Conservation (phyloP, 768 basidiomycete genomes). For the Tylopilus rubrobrunneus region DNA sequence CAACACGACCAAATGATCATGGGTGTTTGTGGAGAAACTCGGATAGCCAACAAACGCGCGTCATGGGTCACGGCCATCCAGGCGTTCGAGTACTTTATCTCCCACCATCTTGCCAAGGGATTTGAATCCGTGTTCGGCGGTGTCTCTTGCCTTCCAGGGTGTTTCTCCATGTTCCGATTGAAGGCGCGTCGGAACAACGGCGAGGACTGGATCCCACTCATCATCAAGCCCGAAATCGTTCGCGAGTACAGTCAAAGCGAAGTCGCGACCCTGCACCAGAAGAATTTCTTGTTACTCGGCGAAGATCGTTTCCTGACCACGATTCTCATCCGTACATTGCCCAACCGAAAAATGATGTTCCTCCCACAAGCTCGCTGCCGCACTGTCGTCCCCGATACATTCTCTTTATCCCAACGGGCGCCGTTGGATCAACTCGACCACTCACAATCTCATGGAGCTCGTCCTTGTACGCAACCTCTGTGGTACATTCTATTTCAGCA, state of each 20-base stretch:
- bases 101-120: conserved; percentile 96
- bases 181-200: conserved; percentile 86
- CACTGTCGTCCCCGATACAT: conserved; percentile 95
- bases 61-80: conserved; percentile 99
- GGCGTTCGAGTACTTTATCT: conserved; percentile 98
- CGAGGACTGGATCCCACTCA: conserved; percentile 96
- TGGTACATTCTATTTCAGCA: conserved; percentile 99
- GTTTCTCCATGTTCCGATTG: conserved; percentile 98
- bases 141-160: conserved; percentile 97
- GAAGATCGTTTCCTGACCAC: conserved; percentile 99
- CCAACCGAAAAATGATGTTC: conserved; percentile 99
- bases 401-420: conserved; percentile 93
- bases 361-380: conserved; percentile 92
- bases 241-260: conserved; percentile 95
- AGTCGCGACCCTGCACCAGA: conserved; percentile 94
- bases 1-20: conserved; percentile 98
- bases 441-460: conserved; percentile 99
- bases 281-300: conserved; percentile 92
- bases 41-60: conserved; percentile 96
- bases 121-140: conserved; percentile 99
- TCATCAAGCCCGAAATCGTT: conserved; percentile 95
- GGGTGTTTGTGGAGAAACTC: conserved; percentile 98
- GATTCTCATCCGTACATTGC: conserved; percentile 93
- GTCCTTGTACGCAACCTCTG: conserved; percentile 95
- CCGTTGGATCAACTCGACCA: conserved; percentile 99